phyloP scores from a whole-genome alignment of 495 filamentous ascomycete species.

The Sphaerosporella brunnea region DNA sequence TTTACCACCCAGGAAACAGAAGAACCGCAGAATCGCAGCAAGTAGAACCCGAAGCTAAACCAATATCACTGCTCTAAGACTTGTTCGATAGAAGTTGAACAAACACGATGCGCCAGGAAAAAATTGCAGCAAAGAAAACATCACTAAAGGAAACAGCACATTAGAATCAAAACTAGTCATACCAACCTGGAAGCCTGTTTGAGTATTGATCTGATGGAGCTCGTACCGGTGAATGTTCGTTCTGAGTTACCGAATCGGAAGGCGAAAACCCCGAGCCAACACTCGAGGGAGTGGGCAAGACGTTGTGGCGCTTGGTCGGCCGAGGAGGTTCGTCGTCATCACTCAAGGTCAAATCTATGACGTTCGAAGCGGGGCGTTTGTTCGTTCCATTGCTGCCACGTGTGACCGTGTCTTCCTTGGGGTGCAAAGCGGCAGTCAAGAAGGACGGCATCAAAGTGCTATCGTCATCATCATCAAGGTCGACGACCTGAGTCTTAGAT shows the following conservation, averaged over 20 bases:
- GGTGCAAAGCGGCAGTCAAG: too few relatives aligned
- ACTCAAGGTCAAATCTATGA: conserved; percentile 67
- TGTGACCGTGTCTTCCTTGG: too few relatives aligned
- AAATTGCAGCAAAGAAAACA: neutral
- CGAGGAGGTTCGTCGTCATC: conserved; percentile 49
- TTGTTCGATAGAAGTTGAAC: too few relatives aligned
- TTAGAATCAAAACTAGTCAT: neutral
- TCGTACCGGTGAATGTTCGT: conserved; percentile 18
- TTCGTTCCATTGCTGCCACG: conserved; percentile 19
- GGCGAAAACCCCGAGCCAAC: neutral
- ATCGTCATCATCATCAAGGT: conserved; percentile 10
- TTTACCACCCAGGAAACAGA: neutral
- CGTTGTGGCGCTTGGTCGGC: conserved; percentile 38
- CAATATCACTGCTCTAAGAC: too few relatives aligned
- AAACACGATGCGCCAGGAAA: too few relatives aligned
- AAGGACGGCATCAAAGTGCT: too few relatives aligned
- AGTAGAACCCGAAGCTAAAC: neutral
- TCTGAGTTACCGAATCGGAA: conserved; percentile 7
- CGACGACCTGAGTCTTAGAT: conserved; percentile 34
- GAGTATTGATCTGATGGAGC: neutral
- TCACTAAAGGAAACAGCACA: conserved; percentile 1
- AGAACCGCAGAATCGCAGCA: neutral
- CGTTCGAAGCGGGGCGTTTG: conserved; percentile 44
- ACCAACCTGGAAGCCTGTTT: neutral
- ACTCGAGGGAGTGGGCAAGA: conserved; percentile 18